Evolutionary conservation across 2,329 filamentous ascomycete species (phyloP).

Genomic region (Hypoxylon sp.): DNA sequence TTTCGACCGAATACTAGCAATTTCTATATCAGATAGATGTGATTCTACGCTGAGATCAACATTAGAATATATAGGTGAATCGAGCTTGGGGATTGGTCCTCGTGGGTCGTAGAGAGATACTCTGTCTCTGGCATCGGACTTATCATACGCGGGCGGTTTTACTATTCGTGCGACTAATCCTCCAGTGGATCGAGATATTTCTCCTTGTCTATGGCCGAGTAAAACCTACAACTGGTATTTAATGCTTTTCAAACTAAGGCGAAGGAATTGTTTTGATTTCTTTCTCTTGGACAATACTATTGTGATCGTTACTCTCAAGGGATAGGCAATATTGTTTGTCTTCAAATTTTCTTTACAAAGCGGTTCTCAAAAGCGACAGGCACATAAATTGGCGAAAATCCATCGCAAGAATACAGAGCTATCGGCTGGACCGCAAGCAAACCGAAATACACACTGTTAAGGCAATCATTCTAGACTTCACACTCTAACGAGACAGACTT

Average conservation of each 20-base stretch:
- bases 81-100: no score
- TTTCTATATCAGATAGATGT: no score
- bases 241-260: not conserved
- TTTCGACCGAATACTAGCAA: no score
- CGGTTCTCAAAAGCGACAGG: not conserved
- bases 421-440: not conserved
- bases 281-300: not conserved
- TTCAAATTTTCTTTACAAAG: not conserved
- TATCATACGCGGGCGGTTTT: no score
- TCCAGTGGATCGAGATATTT: no score
- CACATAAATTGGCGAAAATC: not conserved
- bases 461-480: not conserved
- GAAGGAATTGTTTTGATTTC: not conserved
- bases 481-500: not conserved
- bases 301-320: not conserved
- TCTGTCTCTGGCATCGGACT: no score
- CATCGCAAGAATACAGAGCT: not conserved
- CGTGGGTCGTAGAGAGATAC: no score
- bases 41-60: no score
- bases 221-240: no score
- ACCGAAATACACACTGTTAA: not conserved
- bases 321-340: not conserved
- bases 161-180: no score
- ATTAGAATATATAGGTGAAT: no score
- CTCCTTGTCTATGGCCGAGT: no score